Conservation (phyloP, 2,329 filamentous ascomycete species). For the Ophiostoma perfectum region DNA sequence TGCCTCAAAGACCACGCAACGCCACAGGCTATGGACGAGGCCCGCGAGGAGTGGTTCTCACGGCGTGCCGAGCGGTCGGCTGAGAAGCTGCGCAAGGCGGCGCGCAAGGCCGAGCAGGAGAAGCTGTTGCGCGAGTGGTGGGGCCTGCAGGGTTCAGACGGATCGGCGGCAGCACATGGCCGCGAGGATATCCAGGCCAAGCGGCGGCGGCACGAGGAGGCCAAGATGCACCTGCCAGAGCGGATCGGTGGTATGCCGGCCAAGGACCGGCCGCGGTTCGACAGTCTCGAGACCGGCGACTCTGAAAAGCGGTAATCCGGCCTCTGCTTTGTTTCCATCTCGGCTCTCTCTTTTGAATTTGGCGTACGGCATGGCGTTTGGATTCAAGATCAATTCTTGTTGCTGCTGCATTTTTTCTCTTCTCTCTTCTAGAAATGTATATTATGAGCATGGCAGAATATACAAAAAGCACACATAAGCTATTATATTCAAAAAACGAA, state of each 20-base stretch:
- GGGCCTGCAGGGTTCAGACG: slow-evolving; percentile 47
- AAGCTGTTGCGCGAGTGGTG: slow-evolving; percentile 63
- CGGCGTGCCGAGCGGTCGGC: slow-evolving; percentile 63
- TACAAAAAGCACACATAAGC: background rate
- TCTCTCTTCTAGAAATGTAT: slow-evolving; percentile 10
- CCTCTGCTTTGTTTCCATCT: background rate
- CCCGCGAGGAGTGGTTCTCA: slow-evolving; percentile 89
- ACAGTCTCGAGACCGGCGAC: background rate
- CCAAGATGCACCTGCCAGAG: slow-evolving; percentile 50
- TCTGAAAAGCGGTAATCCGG: slow-evolving; percentile 4
- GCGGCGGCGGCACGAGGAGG: slow-evolving; percentile 45
- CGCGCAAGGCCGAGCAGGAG: slow-evolving; percentile 57
- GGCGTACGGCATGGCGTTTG: slow-evolving; percentile 20
- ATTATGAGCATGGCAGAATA: slow-evolving; percentile 9
- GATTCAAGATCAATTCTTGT: background rate
- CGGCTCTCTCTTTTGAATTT: background rate
- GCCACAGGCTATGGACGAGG: slow-evolving; percentile 76
- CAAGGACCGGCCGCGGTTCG: slow-evolving; percentile 34
- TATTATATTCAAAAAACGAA: background rate
- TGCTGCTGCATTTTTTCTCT: slow-evolving; percentile 1
- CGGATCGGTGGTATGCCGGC: slow-evolving; percentile 50
- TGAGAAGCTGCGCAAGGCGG: slow-evolving; percentile 59
- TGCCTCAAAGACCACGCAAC: slow-evolving; percentile 90
- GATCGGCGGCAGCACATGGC: slow-evolving; percentile 47
- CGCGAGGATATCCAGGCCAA: slow-evolving; percentile 43